phyloP scores from a whole-genome alignment of 2,329 filamentous ascomycete genomes.

The Phialocephala subalpina region DNA sequence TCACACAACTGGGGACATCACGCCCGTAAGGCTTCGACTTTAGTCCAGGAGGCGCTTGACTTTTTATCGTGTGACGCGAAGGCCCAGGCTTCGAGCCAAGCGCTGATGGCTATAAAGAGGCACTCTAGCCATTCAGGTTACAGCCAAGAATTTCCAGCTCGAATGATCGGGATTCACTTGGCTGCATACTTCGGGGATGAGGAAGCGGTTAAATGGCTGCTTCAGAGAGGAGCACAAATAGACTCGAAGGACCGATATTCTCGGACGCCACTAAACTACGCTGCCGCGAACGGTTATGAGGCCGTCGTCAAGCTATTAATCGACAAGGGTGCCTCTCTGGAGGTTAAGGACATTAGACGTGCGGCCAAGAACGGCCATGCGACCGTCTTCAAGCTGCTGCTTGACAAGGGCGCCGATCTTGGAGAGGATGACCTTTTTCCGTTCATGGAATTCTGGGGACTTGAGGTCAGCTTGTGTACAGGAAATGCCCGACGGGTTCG shows the following conservation, averaged over 20 bases:
- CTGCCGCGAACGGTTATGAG: neutral
- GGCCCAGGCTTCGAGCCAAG: too few species aligned
- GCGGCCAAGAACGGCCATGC: too few species aligned
- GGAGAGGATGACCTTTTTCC: too few species aligned
- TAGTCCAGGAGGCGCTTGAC: constrained; percentile 10
- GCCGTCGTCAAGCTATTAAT: too few species aligned
- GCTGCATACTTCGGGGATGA: constrained; percentile 35
- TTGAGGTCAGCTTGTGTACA: too few species aligned
- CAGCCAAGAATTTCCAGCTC: constrained; percentile 23
- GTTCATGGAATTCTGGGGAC: too few species aligned
- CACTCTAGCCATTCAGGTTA: constrained; percentile 12
- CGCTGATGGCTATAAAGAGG: constrained; percentile 11
- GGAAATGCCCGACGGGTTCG: too few species aligned
- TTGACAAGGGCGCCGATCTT: too few species aligned
- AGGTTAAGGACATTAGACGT: too few species aligned
- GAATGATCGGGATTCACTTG: constrained; percentile 37
- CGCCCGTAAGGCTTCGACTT: constrained; percentile 30
- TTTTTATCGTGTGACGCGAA: constrained; percentile 32
- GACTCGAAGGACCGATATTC: too few species aligned
- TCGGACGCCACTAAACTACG: neutral
- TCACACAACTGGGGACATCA: constrained; percentile 47
- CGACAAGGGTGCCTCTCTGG: too few species aligned
- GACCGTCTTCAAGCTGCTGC: too few species aligned
- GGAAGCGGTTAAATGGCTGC: constrained; percentile 16
- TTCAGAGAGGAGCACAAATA: neutral